Base-by-base conservation (phyloP, 768 basidiomycete species). In the Lactifluus piperatus region DNA sequence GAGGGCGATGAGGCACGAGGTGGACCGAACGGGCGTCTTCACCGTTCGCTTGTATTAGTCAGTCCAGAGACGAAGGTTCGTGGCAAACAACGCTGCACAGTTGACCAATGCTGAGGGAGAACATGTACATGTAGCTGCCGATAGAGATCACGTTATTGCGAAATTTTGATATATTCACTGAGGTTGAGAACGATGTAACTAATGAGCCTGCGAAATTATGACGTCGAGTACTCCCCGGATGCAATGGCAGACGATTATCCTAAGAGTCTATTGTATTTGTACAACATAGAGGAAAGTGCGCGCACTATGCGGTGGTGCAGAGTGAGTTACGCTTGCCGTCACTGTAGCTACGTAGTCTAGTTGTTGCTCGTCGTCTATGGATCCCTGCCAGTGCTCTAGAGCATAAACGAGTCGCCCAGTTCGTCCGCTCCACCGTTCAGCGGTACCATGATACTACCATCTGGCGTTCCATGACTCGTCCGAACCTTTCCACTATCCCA, bases 1-100 rank as follows among this genome's bases (percentile, higher is more conserved):
- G 84, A 88, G 69, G 86, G 85, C 14, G 87, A 89, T 66, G 84
- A 87, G 71, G 74, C 77, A 18, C 74, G 82, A 22, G 86, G 84
- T 4, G 85, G 85, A 6, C 70, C 77, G 1, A 70, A 74, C 49
- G 85, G 85, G 6, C 73, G 81, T 20, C 70, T 80, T 20, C 87
- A 89, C 72, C 78, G 87, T 18, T 78, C 77, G 8, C 55, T 77
- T 20, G 74, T 83, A 30, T 78, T 71, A 66, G 68, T 78, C 48
- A 73, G 72, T 30, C 44, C 60, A 10, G 74, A 77, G 65, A 76
- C 73, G 56, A 80, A 77, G 63, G 84, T 86, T 69, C 66, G 82
- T 75, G 4, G 34, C 13, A 8, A n/a, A n/a, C 16, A 7, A 4
- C 2, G 10, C 14, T n/a, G 34, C 36, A 22, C 13, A 10, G 16